These are phyloP conservation scores for Diutina scorzettiae DNA, from an alignment of 1,139 yeast genomes.

Conservation along the genomic window DNA sequence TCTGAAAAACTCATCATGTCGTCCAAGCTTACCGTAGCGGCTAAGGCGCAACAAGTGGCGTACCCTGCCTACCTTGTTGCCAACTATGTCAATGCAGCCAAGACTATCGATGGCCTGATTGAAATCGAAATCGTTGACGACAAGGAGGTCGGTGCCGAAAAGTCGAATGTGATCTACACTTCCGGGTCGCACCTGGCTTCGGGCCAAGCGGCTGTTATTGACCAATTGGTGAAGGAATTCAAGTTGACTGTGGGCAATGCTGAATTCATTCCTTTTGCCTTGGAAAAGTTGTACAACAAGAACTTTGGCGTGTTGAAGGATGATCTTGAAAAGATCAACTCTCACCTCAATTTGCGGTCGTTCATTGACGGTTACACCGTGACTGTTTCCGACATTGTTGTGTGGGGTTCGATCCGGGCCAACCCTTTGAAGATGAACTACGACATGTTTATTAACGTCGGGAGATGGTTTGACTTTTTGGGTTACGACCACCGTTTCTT, in stretches of 20 bases:
- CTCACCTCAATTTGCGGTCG: slow-evolving; percentile 77
- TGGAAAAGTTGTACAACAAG: slow-evolving; percentile 59
- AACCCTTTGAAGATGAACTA: slow-evolving; percentile 63
- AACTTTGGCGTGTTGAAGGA: slow-evolving; percentile 78
- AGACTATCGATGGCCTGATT: neutral
- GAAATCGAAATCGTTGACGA: slow-evolving; percentile 4
- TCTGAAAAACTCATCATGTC: slow-evolving; percentile 5
- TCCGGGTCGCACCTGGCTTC: neutral
- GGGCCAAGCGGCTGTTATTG: neutral
- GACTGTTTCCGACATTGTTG: slow-evolving; percentile 71
- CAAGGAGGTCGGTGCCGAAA: neutral
- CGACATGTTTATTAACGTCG: slow-evolving; percentile 69
- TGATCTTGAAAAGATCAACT: slow-evolving; percentile 70
- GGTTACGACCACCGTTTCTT: slow-evolving; percentile 60
- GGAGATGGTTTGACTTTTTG: slow-evolving; percentile 86
- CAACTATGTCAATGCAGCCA: slow-evolving; percentile 4
- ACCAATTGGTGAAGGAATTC: slow-evolving; percentile 19
- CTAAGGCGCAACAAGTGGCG: slow-evolving; percentile 4
- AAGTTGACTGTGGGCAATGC: slow-evolving; percentile 24
- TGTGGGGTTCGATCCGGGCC: slow-evolving; percentile 91
- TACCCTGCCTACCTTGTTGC: slow-evolving; percentile 4
- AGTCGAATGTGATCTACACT: neutral
- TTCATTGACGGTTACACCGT: slow-evolving; percentile 56
- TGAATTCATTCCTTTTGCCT: slow-evolving; percentile 61
- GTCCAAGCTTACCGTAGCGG: slow-evolving; percentile 1